A percentile compares a stretch with the other conserved stretches of the same genome.
Conservation (phyloP, 192 early-diverging fungal genomes). For the Coemansia sp. region DNA sequence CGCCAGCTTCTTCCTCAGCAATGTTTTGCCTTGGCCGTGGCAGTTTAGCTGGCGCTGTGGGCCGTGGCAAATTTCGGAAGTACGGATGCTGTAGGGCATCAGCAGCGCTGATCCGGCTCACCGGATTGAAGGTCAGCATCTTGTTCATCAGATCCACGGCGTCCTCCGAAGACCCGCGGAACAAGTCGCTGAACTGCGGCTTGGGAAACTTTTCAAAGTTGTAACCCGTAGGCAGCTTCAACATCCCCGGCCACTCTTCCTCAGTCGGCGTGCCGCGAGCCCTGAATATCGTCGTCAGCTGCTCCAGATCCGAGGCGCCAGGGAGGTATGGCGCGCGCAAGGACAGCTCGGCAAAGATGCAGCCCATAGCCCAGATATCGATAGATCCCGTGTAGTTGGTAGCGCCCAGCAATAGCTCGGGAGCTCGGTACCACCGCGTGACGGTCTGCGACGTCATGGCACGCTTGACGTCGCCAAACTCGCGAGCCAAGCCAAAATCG, state of each 20-base stretch:
- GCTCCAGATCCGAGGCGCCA: slow-evolving; percentile 78
- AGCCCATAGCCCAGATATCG: slow-evolving; percentile 97
- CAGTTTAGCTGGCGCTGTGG: slow-evolving; percentile 44
- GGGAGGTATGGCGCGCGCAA: slow-evolving; percentile 89
- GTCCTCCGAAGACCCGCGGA: slow-evolving; percentile 85
- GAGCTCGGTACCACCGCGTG: slow-evolving; percentile 96
- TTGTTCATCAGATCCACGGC: slow-evolving; percentile 84
- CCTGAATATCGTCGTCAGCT: slow-evolving; percentile 75
- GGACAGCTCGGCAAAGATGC: slow-evolving; percentile 98
- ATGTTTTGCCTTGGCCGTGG: slow-evolving; percentile 25
- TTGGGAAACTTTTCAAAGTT: slow-evolving; percentile 75
- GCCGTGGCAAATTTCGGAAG: slow-evolving; percentile 42
- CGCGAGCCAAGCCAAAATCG: slow-evolving; percentile 99
- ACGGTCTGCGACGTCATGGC: slow-evolving; percentile 95
- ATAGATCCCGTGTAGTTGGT: slow-evolving; percentile 85
- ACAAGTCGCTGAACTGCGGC: slow-evolving; percentile 70
- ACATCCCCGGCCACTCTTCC: slow-evolving; percentile 83
- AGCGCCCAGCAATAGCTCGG: slow-evolving; percentile 92
- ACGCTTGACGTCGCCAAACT: slow-evolving; percentile 81
- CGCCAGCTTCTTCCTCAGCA: background rate
- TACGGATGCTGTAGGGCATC: slow-evolving; percentile 63
- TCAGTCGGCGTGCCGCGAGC: slow-evolving; percentile 83
- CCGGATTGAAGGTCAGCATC: slow-evolving; percentile 88
- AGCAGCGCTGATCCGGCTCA: slow-evolving; percentile 74
- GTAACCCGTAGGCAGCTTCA: slow-evolving; percentile 70